These are phyloP conservation scores for Pezicula rhizophila DNA, from an alignment of 2,329 filamentous ascomycete species.

Conservation along the genomic window DNA sequence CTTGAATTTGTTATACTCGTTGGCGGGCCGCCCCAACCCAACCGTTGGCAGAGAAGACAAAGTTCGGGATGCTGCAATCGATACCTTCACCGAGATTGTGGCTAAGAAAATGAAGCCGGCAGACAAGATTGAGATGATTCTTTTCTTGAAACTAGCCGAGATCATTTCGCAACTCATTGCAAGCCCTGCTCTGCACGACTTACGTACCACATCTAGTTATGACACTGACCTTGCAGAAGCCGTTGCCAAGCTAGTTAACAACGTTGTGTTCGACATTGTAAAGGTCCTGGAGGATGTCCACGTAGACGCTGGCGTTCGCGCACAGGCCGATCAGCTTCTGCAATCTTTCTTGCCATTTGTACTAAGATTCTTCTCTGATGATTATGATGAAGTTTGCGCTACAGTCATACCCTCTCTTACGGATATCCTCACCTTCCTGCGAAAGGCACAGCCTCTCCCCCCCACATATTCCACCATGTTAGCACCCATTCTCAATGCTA, in stretches of 20 bases:
- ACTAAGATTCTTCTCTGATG: conserved; percentile 91
- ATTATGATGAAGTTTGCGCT: conserved; percentile 97
- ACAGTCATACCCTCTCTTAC: conserved; percentile 90
- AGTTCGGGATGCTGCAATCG: conserved; percentile 84
- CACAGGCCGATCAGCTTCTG: conserved; percentile 74
- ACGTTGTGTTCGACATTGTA: conserved; percentile 78
- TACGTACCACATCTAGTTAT: conserved; percentile 76
- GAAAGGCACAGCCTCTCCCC: conserved; percentile 71
- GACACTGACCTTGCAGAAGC: conserved; percentile 94
- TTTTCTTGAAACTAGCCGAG: conserved; percentile 78
- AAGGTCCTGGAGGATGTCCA: conserved; percentile 69
- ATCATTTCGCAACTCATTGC: conserved; percentile 82
- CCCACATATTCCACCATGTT: conserved; percentile 75
- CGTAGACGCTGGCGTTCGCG: conserved; percentile 57
- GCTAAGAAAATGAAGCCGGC: conserved; percentile 94
- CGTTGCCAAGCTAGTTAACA: conserved; percentile 93
- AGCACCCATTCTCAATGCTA: conserved; percentile 80
- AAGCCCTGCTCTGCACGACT: conserved; percentile 74
- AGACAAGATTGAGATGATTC: conserved; percentile 92
- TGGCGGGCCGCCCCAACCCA: conserved; percentile 69
- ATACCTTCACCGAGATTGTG: conserved; percentile 92
- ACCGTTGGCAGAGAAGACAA: conserved; percentile 60
- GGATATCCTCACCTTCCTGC: conserved; percentile 84
- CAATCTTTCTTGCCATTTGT: conserved; percentile 81
- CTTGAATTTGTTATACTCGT: conserved; percentile 76